Base-by-base conservation (phyloP, 2,329 filamentous ascomycete species). In the Fusarium praegraminearum region DNA sequence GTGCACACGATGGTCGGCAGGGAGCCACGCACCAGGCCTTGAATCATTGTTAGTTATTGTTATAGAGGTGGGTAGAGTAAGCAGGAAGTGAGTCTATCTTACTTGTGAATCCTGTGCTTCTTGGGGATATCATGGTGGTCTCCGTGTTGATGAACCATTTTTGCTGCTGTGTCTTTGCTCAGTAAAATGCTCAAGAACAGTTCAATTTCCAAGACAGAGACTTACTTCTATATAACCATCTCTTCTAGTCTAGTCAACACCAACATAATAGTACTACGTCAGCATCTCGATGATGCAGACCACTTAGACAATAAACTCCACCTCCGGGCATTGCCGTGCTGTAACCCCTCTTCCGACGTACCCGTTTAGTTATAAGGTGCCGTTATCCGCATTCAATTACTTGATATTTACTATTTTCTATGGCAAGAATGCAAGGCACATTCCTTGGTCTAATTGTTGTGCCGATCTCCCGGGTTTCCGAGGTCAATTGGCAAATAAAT, bases 21-120 rank as follows among this genome's bases (percentile, higher is more conserved):
- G 89, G 30, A 92, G 83, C 90, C 90, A 92, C 38, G 80, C 80
- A 11, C 88, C 88, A 3, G 82, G 77, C 74, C 85, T 87, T 15
- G 49, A 7, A 10, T 8, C 12, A 28, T 32, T 49, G 12, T 66
- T 22, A 66, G 51, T 18, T 11, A 28, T 46, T 45, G 36, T 12
- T 22, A 24, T n/a, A 24, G 46, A 22, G 6, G 5, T 40, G 32
- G 36, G 13, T 36, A 24, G 16, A 12, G 4, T 18, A 38, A 11
- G 5, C 4, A 20, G 16, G 7, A 20, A 50, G 13, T 28, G 45
- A 55, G 43, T 38, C 80, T 47, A 32, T 44, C 81, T 74, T 74
- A 86, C 85, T 80, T 83, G 71, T 82, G 71, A 40, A 85, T 73
- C 47, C 78, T 80, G 74, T 83, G 80, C 59, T 85, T 78, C 2